A percentile compares a stretch with the other conserved stretches of the same genome.
These are phyloP conservation scores for Bipolaris sorokiniana DNA, from an alignment of 2,329 filamentous ascomycete species.

Conservation along the genomic window DNA sequence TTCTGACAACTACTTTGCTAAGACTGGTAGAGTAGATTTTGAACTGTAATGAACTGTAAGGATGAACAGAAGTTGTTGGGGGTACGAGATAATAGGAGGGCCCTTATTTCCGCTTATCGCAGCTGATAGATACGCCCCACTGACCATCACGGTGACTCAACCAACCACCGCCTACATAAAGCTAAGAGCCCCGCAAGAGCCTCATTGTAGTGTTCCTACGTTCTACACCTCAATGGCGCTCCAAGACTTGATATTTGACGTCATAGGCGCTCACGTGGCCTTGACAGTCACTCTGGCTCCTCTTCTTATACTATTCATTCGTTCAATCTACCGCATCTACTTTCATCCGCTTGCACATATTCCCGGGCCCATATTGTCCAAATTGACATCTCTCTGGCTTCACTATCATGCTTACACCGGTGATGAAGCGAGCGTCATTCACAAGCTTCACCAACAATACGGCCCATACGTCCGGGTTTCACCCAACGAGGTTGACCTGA, in stretches of 20 bases:
- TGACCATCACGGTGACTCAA: constrained; percentile 16
- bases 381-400: constrained; percentile 34
- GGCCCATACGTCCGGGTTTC: constrained; percentile 35
- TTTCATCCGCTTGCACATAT: constrained; percentile 33
- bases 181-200: background rate
- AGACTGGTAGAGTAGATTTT: too few relatives aligned
- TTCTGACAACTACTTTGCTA: background rate
- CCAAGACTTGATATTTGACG: constrained; percentile 4
- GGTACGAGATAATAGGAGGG: background rate
- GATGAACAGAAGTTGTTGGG: background rate
- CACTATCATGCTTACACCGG: constrained; percentile 39
- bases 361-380: constrained; percentile 33
- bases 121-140: constrained; percentile 18
- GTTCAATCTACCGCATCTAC: constrained; percentile 30
- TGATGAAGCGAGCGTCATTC: constrained; percentile 32
- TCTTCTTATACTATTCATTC: constrained; percentile 18
- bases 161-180: constrained; percentile 15
- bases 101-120: constrained; percentile 3
- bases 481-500: constrained; percentile 37
- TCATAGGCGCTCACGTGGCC: constrained; percentile 9
- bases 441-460: constrained; percentile 30
- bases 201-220: background rate
- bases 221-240: constrained; percentile 14
- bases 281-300: constrained; percentile 3
- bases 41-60: background rate